Percentiles rank a stretch among this genome's conserved stretches.
phyloP scores from a whole-genome alignment of 768 basidiomycete species.

The Dacryopinax primogenitus region DNA sequence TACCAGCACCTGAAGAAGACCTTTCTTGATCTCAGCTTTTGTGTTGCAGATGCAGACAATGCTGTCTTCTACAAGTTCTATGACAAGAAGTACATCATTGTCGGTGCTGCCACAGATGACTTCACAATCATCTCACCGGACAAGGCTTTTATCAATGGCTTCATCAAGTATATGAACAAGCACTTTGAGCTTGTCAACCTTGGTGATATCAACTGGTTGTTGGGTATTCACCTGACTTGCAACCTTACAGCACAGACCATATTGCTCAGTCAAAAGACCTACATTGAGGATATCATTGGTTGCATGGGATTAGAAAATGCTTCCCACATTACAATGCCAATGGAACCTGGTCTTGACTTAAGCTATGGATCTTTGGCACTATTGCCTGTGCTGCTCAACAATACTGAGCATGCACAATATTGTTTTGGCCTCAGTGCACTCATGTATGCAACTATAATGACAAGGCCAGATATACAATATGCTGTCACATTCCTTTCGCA shows the following conservation, averaged over 20 bases:
- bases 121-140: neutral
- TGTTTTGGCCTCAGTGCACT: slow-evolving; percentile 21
- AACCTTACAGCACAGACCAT: neutral
- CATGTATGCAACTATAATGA: slow-evolving; percentile 26
- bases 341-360: neutral
- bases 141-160: neutral
- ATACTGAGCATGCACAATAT: neutral
- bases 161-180: neutral
- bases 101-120: neutral
- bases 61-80: neutral
- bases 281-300: neutral
- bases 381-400: neutral
- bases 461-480: slow-evolving; percentile 29
- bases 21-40: neutral
- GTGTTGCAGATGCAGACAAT: neutral
- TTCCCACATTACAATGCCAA: neutral
- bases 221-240: neutral
- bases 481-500: slow-evolving; percentile 25
- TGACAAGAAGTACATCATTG: neutral
- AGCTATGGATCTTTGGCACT: neutral
- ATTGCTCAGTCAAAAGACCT: neutral
- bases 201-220: neutral
- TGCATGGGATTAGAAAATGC: neutral
- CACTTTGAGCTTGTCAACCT: neutral
- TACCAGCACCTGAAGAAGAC: neutral